These are phyloP conservation scores for Adansonia rubrostipa DNA, from an alignment of 441 rosid genomes.

Conservation along the genomic window DNA sequence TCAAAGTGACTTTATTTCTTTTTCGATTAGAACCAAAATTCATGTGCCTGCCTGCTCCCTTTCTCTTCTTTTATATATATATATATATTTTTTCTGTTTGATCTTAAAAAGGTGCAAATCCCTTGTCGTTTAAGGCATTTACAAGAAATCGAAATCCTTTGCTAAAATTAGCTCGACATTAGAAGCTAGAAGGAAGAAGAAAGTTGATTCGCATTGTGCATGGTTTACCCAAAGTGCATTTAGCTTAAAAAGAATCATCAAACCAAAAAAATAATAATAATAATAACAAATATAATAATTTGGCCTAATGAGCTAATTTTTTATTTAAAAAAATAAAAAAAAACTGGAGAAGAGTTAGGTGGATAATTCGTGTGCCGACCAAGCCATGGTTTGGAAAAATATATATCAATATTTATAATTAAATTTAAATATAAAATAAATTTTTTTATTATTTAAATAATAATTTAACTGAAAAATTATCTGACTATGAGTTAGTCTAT, in stretches of 20 bases:
- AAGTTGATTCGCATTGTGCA: neutral
- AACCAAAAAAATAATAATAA: neutral
- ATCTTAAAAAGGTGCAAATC: slow-evolving; percentile 1
- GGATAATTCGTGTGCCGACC: no score
- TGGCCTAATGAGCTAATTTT: neutral
- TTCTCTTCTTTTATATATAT: neutral
- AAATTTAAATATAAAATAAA: no score
- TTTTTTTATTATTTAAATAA: no score
- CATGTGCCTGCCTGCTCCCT: neutral
- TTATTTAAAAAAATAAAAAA: no score
- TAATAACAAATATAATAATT: neutral
- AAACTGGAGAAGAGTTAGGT: no score
- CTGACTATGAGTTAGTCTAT: no score
- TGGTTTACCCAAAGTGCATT: slow-evolving; percentile 20
- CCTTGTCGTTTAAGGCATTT: neutral
- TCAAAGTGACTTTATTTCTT: neutral
- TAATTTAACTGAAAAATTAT: no score
- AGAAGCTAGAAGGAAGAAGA: neutral
- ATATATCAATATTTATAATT: no score
- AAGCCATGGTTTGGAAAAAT: no score
- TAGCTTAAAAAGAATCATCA: slow-evolving; percentile 6
- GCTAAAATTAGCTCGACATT: neutral
- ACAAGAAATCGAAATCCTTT: neutral
- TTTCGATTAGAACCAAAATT: neutral
- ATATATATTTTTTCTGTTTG: neutral